Evolutionary conservation across 2,329 filamentous ascomycete species (phyloP).

Genomic region (Coleophoma eucalyptorum): DNA sequence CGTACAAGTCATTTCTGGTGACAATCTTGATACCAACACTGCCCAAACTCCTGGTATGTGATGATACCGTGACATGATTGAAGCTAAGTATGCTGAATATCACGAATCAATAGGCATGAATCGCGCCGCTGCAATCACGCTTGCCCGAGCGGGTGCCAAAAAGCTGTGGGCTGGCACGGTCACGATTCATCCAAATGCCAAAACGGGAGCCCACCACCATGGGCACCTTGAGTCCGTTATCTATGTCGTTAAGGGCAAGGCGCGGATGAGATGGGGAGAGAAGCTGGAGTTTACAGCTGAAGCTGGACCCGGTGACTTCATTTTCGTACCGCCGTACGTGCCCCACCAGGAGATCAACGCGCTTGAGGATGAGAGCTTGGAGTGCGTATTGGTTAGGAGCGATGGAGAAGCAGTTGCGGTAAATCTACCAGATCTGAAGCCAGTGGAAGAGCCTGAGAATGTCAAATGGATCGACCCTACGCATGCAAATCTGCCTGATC

Average conservation of each 20-base stretch:
- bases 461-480: conserved; percentile 43
- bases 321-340: conserved; percentile 40
- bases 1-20: not conserved
- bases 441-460: conserved; percentile 35
- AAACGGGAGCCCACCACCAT: conserved; percentile 40
- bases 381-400: conserved; percentile 38
- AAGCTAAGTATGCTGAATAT: not conserved
- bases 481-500: conserved; percentile 25
- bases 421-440: conserved; percentile 37
- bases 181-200: conserved; percentile 37
- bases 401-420: conserved; percentile 40
- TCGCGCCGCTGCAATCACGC: conserved; percentile 38
- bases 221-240: conserved; percentile 41
- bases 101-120: conserved; percentile 28
- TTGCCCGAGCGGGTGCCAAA: conserved; percentile 37
- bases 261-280: conserved; percentile 41
- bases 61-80: not conserved
- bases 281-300: conserved; percentile 39
- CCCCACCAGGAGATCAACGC: conserved; percentile 44
- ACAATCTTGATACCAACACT: not conserved
- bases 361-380: conserved; percentile 33
- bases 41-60: not conserved
- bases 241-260: conserved; percentile 39
- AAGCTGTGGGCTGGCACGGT: conserved; percentile 42
- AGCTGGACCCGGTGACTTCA: conserved; percentile 41